Conservation (phyloP, 2,329 filamentous ascomycete species). For the Dryadomyces quercivorus region DNA sequence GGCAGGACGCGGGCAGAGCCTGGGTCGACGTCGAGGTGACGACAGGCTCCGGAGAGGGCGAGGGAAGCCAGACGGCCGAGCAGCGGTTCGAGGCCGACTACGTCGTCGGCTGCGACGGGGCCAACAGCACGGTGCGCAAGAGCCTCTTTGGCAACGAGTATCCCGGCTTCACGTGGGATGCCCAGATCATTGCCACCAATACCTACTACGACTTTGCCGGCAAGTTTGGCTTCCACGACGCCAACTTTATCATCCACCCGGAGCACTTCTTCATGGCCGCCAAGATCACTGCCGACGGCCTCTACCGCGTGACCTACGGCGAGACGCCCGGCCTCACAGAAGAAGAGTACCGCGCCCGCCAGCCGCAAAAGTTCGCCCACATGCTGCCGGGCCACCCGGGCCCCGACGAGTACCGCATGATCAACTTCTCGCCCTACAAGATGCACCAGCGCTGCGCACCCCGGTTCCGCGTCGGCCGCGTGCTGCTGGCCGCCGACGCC, state of each 20-base stretch:
- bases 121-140: slow-evolving; percentile 33
- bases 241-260: slow-evolving; percentile 50
- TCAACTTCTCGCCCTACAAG: slow-evolving; percentile 46
- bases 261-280: slow-evolving; percentile 51
- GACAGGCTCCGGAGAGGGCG: slow-evolving; percentile 14
- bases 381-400: slow-evolving; percentile 49
- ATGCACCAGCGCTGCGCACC: slow-evolving; percentile 49
- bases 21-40: slow-evolving; percentile 32
- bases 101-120: slow-evolving; percentile 44
- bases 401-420: slow-evolving; percentile 41
- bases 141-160: slow-evolving; percentile 42
- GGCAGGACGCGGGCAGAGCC: slow-evolving; percentile 31
- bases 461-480: slow-evolving; percentile 42
- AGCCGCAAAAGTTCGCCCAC: slow-evolving; percentile 40
- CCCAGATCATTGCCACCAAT: slow-evolving; percentile 51
- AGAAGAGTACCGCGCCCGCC: slow-evolving; percentile 40
- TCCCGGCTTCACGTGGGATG: slow-evolving; percentile 47
- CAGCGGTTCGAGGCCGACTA: slow-evolving; percentile 35
- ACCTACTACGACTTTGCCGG: slow-evolving; percentile 47
- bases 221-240: slow-evolving; percentile 39
- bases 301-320: slow-evolving; percentile 54
- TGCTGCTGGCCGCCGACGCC: slow-evolving; percentile 47
- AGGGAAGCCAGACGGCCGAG: neutral
- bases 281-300: slow-evolving; percentile 41
- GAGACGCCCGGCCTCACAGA: slow-evolving; percentile 38